Evolutionary conservation across 176 grass and related monocot genomes (phyloP), one percentile per base, ranked within the genome.

Genomic region (Aechmea fasciata): DNA sequence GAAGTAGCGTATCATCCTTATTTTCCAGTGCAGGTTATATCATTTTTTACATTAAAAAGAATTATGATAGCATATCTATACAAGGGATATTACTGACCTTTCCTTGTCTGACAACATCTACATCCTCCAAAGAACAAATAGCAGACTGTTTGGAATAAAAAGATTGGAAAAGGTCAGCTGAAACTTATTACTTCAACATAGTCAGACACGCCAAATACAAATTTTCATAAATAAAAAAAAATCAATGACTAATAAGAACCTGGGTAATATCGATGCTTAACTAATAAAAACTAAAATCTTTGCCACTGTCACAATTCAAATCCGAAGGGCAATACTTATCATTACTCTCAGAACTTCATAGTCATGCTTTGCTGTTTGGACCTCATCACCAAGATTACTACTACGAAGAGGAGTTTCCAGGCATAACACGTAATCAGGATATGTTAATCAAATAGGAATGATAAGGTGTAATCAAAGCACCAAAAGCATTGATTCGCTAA

Each of bases 41-140:
- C 14, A 69, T 47, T 15, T 69, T 69, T 33, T 2, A 48, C 26
- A 47, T 48, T 49, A 7, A 69, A 49, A 69, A 33, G 14, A 17
- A 59, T 8, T 17, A 59, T 14, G 54, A 18, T 20, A 59, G 33
- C 7, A 3, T 41, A 7, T 41, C 19, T 59, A 59, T 59, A 18
- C 52, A 59, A 26, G 63, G 62, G 80, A 48, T 59, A 47, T 48
- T 50, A 77, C 82, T 65, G 47, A 88, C 91, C 82, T 85, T 81
- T 71, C 87, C 84, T 81, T 64, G 79, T 65, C 85, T 88, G 28
- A 91, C 71, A 62, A 85, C 69, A 76, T 83, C 84, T 65, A 91
- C 79, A 83, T 91, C 91, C 68, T 96, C 87, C 70, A 96, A 67
- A 5, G 87, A 88, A 72, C 91, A 96, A 69, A 96, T 96, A 80